A percentile compares a stretch with the other conserved stretches of the same genome.
phyloP scores from a whole-genome alignment of 1,139 yeast genomes.

The Sugiyamaella castrensis region DNA sequence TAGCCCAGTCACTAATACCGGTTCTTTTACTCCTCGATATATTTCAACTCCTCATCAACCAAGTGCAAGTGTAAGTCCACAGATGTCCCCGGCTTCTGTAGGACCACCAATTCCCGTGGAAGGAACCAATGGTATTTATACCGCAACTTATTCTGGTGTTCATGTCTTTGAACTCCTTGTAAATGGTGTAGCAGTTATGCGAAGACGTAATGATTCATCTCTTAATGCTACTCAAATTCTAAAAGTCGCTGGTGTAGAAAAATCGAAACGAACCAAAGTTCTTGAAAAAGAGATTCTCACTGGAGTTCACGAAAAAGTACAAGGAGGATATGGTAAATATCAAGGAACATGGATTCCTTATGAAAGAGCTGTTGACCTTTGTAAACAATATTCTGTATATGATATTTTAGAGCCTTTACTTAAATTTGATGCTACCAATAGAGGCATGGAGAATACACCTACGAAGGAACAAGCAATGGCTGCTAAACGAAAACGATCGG shows the following conservation, averaged over 20 bases:
- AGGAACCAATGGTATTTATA: slow-evolving; percentile 15
- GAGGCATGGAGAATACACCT: slow-evolving; percentile 58
- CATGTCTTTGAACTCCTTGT: slow-evolving; percentile 86
- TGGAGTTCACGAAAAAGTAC: slow-evolving; percentile 86
- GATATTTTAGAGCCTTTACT: slow-evolving; percentile 64
- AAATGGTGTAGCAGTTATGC: slow-evolving; percentile 75
- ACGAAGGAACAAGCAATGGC: slow-evolving; percentile 51
- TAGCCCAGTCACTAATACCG: background rate
- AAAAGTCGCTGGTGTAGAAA: slow-evolving; percentile 82
- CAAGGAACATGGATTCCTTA: slow-evolving; percentile 93
- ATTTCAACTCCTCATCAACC: no score
- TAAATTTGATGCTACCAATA: slow-evolving; percentile 51
- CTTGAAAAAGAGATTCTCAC: slow-evolving; percentile 85
- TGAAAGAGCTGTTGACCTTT: slow-evolving; percentile 55
- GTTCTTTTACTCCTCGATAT: no score
- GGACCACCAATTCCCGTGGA: background rate
- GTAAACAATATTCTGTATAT: slow-evolving; percentile 61
- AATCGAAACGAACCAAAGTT: slow-evolving; percentile 79
- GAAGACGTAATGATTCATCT: slow-evolving; percentile 75
- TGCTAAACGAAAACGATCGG: slow-evolving; percentile 36
- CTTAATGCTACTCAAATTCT: slow-evolving; percentile 90
- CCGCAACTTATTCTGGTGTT: slow-evolving; percentile 30
- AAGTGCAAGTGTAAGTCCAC: slow-evolving; percentile 7
- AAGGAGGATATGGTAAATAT: slow-evolving; percentile 92
- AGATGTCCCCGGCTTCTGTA: background rate